Evolutionary conservation across 495 filamentous ascomycete species (phyloP), one percentile per base, ranked within the genome.

Genomic region (Aspergillus heteromorphus): DNA sequence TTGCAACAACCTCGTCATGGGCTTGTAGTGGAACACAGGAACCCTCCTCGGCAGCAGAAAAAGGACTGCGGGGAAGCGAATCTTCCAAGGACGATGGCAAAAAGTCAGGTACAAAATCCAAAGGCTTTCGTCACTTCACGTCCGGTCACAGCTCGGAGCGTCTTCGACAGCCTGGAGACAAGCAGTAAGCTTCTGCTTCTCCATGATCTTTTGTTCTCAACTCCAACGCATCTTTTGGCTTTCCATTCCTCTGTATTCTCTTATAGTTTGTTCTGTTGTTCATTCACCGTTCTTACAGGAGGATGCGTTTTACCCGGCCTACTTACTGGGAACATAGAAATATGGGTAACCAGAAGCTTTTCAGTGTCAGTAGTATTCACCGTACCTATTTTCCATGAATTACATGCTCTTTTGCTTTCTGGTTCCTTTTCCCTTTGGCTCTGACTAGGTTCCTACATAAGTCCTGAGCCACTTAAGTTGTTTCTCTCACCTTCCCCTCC

Each of bases 1-100:
- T 64, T 3, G 40, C 60, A 19, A 59, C 60, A 8, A 50, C 60
- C n/a, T 55, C 49, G 49, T 66, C 56, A 41, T 61, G 55, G 58
- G n/a, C 45, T 29, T 42, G 49, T 9, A 48, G 31, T 38, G 18
- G 18, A 1, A 29, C 23, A 19, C 43, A 23, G 27, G 43, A n/a
- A n/a, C n/a, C 16, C 2, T 47, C 34, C 13, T 38, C 43, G 13
- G 10, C 6, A 13, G 34, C 13, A 8, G 43, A 34, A 29, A 47
- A 1, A 7, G 11, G n/a, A 27, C 6, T 45, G 38, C 20, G 38
- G 19, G 52, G 23, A 40, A 49, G 49, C 2, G 51, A 53, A 6
- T 13, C 23, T 23, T 58, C 60, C 7, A 43, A n/a, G 10, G 50
- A 51, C 11, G 57, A 51, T 6, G 34, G 36, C 9, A 50, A 42